Conservation (phyloP, 176 grass and related monocot species). For the Tuctoria greenei region DNA sequence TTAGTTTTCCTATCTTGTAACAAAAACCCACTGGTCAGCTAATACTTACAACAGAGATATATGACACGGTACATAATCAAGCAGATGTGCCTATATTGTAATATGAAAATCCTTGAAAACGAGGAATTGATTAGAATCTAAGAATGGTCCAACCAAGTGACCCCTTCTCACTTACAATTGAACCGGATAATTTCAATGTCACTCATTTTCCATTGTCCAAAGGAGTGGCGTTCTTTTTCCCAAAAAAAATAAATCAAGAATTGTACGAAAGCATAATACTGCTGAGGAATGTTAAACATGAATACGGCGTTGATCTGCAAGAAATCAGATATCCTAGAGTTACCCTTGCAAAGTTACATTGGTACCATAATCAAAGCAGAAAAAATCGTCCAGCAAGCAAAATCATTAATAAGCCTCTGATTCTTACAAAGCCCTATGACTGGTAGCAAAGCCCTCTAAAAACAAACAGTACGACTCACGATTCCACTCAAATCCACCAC, state of each 20-base stretch:
- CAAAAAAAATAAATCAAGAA: neutral
- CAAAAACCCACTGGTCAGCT: neutral
- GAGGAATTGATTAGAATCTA: neutral
- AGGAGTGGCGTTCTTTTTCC: neutral
- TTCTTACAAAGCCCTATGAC: neutral
- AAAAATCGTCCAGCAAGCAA: neutral
- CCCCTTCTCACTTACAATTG: neutral
- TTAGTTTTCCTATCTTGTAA: neutral
- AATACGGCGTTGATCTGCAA: neutral
- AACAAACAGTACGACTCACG: neutral
- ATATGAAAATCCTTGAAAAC: neutral
- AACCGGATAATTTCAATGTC: neutral
- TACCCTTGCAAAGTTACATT: neutral
- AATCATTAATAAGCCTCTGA: neutral
- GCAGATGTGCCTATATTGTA: neutral
- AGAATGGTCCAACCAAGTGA: too few species aligned
- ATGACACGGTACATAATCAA: neutral
- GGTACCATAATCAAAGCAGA: neutral
- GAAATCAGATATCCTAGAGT: conserved; percentile 1
- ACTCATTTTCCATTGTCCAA: neutral
- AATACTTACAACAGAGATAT: neutral
- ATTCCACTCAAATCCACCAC: conserved; percentile 16
- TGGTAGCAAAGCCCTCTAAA: neutral
- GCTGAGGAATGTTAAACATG: neutral
- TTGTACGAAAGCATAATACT: neutral